phyloP scores from a whole-genome alignment of 2,329 filamentous ascomycete genomes.

The Blastomyces percursus region DNA sequence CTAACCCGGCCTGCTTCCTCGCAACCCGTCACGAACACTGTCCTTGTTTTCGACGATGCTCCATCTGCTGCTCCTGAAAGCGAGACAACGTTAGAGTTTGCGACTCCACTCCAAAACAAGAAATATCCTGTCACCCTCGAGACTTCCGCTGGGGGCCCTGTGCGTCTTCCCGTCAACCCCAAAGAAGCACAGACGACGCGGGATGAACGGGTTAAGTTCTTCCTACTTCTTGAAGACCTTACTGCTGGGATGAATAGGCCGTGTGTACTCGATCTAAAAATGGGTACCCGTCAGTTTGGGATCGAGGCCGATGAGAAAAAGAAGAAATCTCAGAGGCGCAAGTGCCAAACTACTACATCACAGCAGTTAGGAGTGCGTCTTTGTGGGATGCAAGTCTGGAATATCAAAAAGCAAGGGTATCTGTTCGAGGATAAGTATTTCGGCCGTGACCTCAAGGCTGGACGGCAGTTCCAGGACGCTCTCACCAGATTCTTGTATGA shows the following conservation, averaged over 20 bases:
- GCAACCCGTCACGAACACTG: neutral
- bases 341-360: conserved; percentile 87
- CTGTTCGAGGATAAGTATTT: conserved; percentile 99
- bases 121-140: conserved; percentile 12
- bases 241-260: conserved; percentile 94
- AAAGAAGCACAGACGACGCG: conserved; percentile 55
- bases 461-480: conserved; percentile 77
- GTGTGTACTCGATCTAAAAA: conserved; percentile 95
- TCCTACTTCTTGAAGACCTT: conserved; percentile 84
- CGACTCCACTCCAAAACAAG: conserved; percentile 6
- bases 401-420: conserved; percentile 69
- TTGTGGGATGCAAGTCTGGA: conserved; percentile 95
- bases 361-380: conserved; percentile 82
- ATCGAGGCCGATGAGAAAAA: conserved; percentile 88
- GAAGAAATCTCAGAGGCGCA: conserved; percentile 80
- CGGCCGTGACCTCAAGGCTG: conserved; percentile 76
- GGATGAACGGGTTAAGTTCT: conserved; percentile 68
- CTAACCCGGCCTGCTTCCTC: conserved; percentile 3
- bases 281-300: conserved; percentile 96
- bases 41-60: neutral
- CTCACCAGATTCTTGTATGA: conserved; percentile 86
- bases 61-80: neutral
- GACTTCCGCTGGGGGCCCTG: conserved; percentile 15
- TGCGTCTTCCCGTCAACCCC: conserved; percentile 53
- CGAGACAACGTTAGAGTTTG: conserved; percentile 6